phyloP scores from a whole-genome alignment of 2,329 filamentous ascomycete species.

The Arthrobotrys sphaeroides region DNA sequence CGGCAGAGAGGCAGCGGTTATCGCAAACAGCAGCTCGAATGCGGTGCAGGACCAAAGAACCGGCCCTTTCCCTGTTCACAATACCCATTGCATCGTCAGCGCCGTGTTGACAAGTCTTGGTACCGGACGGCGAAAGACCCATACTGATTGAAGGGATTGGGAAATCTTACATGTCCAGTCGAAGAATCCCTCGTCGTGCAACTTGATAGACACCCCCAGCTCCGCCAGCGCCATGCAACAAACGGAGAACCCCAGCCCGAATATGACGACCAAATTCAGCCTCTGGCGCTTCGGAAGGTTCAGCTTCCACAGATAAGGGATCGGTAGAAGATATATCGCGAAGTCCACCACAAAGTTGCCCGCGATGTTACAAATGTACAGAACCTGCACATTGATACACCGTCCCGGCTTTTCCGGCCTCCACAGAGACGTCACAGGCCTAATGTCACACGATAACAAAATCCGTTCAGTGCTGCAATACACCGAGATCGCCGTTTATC shows the following conservation, averaged over 20 bases:
- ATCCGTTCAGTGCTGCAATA: not conserved
- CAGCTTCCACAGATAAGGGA: conserved; percentile 37
- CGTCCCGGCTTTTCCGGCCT: not conserved
- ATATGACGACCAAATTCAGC: conserved; percentile 36
- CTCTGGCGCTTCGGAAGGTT: conserved; percentile 22
- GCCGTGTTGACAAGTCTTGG: no score
- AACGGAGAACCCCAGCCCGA: conserved; percentile 27
- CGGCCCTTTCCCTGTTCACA: conserved; percentile 28
- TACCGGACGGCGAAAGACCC: no score
- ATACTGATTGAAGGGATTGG: not conserved
- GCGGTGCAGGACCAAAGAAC: conserved; percentile 24
- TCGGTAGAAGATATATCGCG: conserved; percentile 29
- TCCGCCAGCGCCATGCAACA: conserved; percentile 22
- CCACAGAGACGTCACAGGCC: conserved; percentile 16
- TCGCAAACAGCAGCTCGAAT: conserved; percentile 21
- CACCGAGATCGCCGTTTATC: no score
- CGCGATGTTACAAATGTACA: conserved; percentile 24
- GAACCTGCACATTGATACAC: conserved; percentile 22
- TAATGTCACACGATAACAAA: no score
- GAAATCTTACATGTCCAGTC: conserved; percentile 28
- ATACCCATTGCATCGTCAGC: no score
- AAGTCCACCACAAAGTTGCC: conserved; percentile 24
- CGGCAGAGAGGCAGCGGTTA: conserved; percentile 22
- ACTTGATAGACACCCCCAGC: not conserved
- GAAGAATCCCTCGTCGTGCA: conserved; percentile 25